Evolutionary conservation across 768 basidiomycete genomes (phyloP), one percentile per base, ranked within the genome.

Genomic region (Naganishia vishniacii): DNA sequence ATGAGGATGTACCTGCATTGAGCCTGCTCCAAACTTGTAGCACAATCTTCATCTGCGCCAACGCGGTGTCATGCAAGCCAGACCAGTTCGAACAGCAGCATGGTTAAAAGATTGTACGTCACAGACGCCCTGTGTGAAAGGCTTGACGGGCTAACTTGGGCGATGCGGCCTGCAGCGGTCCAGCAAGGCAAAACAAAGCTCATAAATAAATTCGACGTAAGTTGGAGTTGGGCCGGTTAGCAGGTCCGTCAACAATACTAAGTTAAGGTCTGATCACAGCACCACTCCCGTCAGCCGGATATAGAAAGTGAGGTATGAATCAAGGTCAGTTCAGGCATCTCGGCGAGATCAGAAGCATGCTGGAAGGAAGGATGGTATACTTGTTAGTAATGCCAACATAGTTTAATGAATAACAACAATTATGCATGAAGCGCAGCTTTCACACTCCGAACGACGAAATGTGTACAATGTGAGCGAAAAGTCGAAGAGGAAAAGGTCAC

Each of bases 71-170:
- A 53, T 53, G 42, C 63, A 64, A 28, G n/a, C 53, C 9, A 64
- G 59, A 32, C 49, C 63, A 23, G 41, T 31, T 20, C 53, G 63
- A 26, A 51, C 53, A 8, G 63, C 26, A 11, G 28, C 49, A 3
- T 64, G 63, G 63, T 18, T 64, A 15, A 59, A 58, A 31, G 53
- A 58, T 26, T 58, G 63, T 64, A 42, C 23, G 63, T 64, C 40
- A n/a, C 13, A 4, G 13, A 26, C 11, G 9, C 20, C 28, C 12
- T 13, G 11, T 11, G 29, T n/a, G n/a, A n/a, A n/a, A n/a, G n/a
- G n/a, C n/a, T n/a, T n/a, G n/a, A n/a, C n/a, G n/a, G n/a, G n/a
- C n/a, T n/a, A n/a, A n/a, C n/a, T n/a, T n/a, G n/a, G n/a, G n/a
- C n/a, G n/a, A n/a, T n/a, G n/a, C n/a, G n/a, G n/a, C n/a, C n/a